These are phyloP conservation scores for Saccharomycopsis selenospora DNA, from an alignment of 805 yeast genomes.

Conservation along the genomic window DNA sequence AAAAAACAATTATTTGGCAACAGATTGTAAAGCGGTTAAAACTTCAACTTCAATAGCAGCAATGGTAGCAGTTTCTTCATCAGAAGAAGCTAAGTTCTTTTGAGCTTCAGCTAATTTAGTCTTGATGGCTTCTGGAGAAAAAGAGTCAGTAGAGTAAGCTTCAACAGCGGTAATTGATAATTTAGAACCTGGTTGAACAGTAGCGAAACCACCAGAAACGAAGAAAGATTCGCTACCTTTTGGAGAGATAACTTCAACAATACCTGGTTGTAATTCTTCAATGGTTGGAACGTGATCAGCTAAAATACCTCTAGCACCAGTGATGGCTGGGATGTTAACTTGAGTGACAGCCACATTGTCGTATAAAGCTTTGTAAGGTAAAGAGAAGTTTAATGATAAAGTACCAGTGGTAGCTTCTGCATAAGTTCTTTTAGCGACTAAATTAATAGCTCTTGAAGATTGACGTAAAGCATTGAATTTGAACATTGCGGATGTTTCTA, in stretches of 20 bases:
- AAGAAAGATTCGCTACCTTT: conserved; percentile 74
- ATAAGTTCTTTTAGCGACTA: conserved; percentile 68
- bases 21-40: conserved; percentile 83
- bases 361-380: conserved; percentile 74
- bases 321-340: conserved; percentile 91
- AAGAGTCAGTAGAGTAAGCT: conserved; percentile 86
- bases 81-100: conserved; percentile 78
- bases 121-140: conserved; percentile 74
- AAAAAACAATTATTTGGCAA: conserved; percentile 52
- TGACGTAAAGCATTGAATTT: conserved; percentile 49
- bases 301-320: conserved; percentile 94
- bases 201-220: conserved; percentile 93
- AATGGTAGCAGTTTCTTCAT: conserved; percentile 85
- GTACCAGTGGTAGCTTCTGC: conserved; percentile 82
- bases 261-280: conserved; percentile 94
- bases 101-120: conserved; percentile 85
- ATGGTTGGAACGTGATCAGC: conserved; percentile 97
- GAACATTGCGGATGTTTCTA: conserved; percentile 47
- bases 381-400: conserved; percentile 80
- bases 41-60: conserved; percentile 95
- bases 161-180: conserved; percentile 89
- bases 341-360: conserved; percentile 46
- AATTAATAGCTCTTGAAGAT: conserved; percentile 44
- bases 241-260: conserved; percentile 82
- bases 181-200: conserved; percentile 90